Evolutionary conservation across 2,329 filamentous ascomycete genomes (phyloP).

Genomic region (Sclerotinia spermophila): DNA sequence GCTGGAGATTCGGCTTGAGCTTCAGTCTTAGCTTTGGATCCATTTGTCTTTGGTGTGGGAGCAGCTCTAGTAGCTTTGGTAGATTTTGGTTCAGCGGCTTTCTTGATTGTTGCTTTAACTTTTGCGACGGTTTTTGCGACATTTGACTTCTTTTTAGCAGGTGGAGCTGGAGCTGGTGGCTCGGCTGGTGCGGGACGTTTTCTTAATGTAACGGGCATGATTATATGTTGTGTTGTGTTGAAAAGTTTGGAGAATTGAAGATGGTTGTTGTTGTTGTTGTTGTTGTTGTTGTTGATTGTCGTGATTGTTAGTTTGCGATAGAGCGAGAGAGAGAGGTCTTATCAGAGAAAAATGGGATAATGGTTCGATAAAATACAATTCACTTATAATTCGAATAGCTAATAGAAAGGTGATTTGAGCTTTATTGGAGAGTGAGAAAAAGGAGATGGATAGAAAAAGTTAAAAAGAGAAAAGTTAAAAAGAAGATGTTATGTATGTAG

Average conservation of each 20-base stretch:
- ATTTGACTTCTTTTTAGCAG: conserved; percentile 46
- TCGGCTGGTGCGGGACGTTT: conserved; percentile 56
- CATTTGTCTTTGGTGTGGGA: conserved; percentile 46
- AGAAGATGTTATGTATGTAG: conserved; percentile 17
- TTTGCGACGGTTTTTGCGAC: conserved; percentile 42
- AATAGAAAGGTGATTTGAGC: background rate
- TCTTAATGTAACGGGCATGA: conserved; percentile 57
- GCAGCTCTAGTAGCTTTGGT: background rate
- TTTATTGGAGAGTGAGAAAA: background rate
- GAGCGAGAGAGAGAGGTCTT: background rate
- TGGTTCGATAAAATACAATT: background rate
- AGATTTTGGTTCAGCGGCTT: conserved; percentile 4
- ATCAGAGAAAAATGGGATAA: background rate
- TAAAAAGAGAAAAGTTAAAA: background rate
- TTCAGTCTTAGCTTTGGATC: conserved; percentile 31
- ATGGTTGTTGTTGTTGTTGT: background rate
- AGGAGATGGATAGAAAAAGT: background rate
- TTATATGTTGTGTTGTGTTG: conserved; percentile 18
- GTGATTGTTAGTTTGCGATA: conserved; percentile 18
- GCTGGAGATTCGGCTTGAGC: conserved; percentile 41
- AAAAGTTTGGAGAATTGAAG: conserved; percentile 19
- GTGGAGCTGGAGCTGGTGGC: conserved; percentile 45
- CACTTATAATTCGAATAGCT: background rate
- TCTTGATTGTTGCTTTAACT: conserved; percentile 33
- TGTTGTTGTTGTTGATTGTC: conserved; percentile 25